These are phyloP conservation scores for Capronia americana DNA, from an alignment of 2,329 filamentous ascomycete species.

Conservation along the genomic window DNA sequence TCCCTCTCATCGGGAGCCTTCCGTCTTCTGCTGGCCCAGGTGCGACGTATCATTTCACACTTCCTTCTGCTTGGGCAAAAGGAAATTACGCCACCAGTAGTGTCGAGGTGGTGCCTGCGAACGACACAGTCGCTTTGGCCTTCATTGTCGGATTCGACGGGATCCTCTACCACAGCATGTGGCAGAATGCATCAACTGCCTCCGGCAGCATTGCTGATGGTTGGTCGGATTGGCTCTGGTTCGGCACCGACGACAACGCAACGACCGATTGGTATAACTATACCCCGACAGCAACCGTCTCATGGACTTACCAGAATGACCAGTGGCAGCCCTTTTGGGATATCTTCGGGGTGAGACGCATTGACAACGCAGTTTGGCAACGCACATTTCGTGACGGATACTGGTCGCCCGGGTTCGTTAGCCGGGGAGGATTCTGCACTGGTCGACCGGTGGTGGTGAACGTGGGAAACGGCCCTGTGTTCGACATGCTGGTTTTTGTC, in stretches of 20 bases:
- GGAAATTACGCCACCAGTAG: background rate
- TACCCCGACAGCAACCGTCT: background rate
- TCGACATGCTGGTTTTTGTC: background rate
- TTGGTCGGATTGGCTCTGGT: background rate
- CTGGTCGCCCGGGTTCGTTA: background rate
- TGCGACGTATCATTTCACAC: no score
- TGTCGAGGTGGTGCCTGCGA: background rate
- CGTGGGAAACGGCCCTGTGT: background rate
- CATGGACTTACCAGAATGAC: background rate
- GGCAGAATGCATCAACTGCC: background rate
- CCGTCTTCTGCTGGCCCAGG: no score
- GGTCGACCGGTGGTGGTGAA: background rate
- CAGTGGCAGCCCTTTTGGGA: background rate
- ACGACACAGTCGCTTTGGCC: background rate
- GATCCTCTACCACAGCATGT: background rate
- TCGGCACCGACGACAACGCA: background rate
- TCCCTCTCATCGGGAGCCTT: background rate
- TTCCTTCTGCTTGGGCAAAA: background rate
- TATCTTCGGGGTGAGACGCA: background rate
- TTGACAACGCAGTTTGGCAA: background rate
- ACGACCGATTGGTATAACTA: background rate
- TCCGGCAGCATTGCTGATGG: background rate
- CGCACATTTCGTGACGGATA: slow-evolving; percentile 1
- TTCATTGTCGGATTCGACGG: background rate
- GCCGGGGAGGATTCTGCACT: background rate